A percentile compares a stretch with the other conserved stretches of the same genome.
phyloP scores from a whole-genome alignment of 2,329 filamentous ascomycete genomes.

The Stachybotrys chartarum region DNA sequence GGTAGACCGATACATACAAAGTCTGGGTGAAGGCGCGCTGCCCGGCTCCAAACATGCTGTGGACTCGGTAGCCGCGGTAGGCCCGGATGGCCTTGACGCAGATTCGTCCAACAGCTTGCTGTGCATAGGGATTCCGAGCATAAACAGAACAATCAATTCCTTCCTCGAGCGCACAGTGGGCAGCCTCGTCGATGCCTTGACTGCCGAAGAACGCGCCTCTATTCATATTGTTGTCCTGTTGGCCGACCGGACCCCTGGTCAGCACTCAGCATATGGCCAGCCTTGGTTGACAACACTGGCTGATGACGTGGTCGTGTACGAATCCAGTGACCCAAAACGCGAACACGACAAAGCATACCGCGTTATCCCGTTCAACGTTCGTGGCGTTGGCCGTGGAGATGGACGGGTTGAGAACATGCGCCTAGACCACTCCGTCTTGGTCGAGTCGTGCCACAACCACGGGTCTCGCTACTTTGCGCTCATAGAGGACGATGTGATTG shows the following conservation, averaged over 20 bases:
- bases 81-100: not conserved
- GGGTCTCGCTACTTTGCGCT: slow-evolving; percentile 26
- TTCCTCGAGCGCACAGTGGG: slow-evolving; percentile 16
- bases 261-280: slow-evolving; percentile 19
- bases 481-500: slow-evolving; percentile 30
- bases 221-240: slow-evolving; percentile 20
- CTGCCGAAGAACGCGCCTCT: slow-evolving; percentile 13
- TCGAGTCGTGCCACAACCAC: slow-evolving; percentile 21
- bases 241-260: slow-evolving; percentile 15
- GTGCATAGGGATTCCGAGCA: slow-evolving; percentile 21
- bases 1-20: slow-evolving; percentile 9
- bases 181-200: slow-evolving; percentile 20
- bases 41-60: not conserved
- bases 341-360: not conserved
- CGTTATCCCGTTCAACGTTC: not conserved
- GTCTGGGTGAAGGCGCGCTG: not conserved
- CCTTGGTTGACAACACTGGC: slow-evolving; percentile 19
- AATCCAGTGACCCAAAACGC: not conserved
- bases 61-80: not conserved
- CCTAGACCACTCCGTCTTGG: slow-evolving; percentile 23
- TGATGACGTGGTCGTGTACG: slow-evolving; percentile 21
- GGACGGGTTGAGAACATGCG: slow-evolving; percentile 19
- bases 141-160: slow-evolving; percentile 15
- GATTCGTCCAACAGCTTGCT: not conserved
- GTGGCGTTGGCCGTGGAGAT: slow-evolving; percentile 1